These are phyloP conservation scores for Mrakia frigida DNA, from an alignment of 768 basidiomycete species.

Conservation along the genomic window DNA sequence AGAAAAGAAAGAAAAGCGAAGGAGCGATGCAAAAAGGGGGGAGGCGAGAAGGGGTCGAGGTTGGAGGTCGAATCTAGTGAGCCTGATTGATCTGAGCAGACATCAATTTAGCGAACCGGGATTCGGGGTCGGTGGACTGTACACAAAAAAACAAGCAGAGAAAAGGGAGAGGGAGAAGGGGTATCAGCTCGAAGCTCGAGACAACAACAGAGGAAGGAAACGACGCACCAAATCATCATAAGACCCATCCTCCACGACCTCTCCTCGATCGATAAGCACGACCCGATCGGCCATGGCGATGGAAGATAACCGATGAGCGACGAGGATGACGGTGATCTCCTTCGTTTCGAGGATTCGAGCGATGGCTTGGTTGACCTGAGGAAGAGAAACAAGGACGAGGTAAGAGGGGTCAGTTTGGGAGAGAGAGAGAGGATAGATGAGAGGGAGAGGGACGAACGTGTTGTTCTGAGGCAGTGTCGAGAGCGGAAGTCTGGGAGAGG, in stretches of 20 bases:
- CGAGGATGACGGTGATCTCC: constrained; percentile 31
- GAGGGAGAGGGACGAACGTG: constrained; percentile 1
- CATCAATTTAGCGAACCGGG: constrained; percentile 27
- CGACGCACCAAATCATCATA: constrained; percentile 26
- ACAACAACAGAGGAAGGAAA: not conserved
- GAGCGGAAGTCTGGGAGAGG: constrained; percentile 19
- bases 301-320: constrained; percentile 30
- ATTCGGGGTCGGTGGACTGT: constrained; percentile 22
- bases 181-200: not conserved
- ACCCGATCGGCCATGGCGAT: constrained; percentile 32
- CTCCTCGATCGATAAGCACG: constrained; percentile 29
- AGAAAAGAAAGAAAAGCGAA: not conserved
- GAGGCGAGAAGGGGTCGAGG: not conserved
- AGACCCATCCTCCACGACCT: constrained; percentile 29
- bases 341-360: constrained; percentile 29
- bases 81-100: constrained; percentile 18
- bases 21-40: not conserved
- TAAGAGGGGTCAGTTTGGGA: not conserved
- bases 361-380: constrained; percentile 32
- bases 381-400: not conserved
- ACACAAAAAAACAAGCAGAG: not conserved
- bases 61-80: not conserved
- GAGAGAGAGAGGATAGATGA: not conserved
- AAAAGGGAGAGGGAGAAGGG: not conserved
- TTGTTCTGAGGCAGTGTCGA: constrained; percentile 29